A percentile compares a stretch with the other conserved stretches of the same genome.
These are phyloP conservation scores for Bimuria novae-zelandiae DNA, from an alignment of 2,329 filamentous ascomycete genomes.

Conservation along the genomic window DNA sequence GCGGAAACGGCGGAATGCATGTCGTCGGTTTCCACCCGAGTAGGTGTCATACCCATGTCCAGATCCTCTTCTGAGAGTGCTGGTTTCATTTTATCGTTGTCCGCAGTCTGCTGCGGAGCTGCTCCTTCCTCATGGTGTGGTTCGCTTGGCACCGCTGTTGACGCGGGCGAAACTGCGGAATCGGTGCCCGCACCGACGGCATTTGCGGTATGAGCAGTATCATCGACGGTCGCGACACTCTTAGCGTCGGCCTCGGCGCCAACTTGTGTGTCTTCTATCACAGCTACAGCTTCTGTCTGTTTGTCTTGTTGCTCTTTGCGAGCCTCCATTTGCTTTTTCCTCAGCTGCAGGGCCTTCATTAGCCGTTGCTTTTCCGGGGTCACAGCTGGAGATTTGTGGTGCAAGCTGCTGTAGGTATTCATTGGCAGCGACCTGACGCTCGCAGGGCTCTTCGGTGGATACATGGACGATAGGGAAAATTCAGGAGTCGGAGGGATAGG, in stretches of 20 bases:
- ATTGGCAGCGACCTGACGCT: slow-evolving; percentile 53
- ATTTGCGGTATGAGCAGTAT: background rate
- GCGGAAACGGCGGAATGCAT: slow-evolving; percentile 41
- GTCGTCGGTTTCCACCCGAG: slow-evolving; percentile 40
- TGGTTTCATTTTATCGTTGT: slow-evolving; percentile 20
- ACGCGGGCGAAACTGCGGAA: background rate
- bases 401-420: slow-evolving; percentile 33
- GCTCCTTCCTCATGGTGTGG: slow-evolving; percentile 1
- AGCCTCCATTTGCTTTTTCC: slow-evolving; percentile 74
- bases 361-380: slow-evolving; percentile 88
- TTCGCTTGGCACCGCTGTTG: background rate
- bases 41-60: slow-evolving; percentile 57
- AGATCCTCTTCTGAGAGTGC: slow-evolving; percentile 51
- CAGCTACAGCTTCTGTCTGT: slow-evolving; percentile 9
- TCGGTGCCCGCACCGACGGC: background rate
- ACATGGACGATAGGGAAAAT: slow-evolving; percentile 42
- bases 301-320: slow-evolving; percentile 36
- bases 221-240: background rate
- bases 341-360: slow-evolving; percentile 90
- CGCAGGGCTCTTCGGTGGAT: slow-evolving; percentile 44
- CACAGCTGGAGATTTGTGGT: slow-evolving; percentile 59
- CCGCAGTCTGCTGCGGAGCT: slow-evolving; percentile 15
- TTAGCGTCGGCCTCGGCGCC: slow-evolving; percentile 18
- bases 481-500: slow-evolving; percentile 43
- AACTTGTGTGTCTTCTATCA: slow-evolving; percentile 11